Percentiles rank a stretch among this genome's conserved stretches.
These are phyloP conservation scores for Curvularia verruculosa DNA, from an alignment of 2,329 filamentous ascomycete species.

Conservation along the genomic window DNA sequence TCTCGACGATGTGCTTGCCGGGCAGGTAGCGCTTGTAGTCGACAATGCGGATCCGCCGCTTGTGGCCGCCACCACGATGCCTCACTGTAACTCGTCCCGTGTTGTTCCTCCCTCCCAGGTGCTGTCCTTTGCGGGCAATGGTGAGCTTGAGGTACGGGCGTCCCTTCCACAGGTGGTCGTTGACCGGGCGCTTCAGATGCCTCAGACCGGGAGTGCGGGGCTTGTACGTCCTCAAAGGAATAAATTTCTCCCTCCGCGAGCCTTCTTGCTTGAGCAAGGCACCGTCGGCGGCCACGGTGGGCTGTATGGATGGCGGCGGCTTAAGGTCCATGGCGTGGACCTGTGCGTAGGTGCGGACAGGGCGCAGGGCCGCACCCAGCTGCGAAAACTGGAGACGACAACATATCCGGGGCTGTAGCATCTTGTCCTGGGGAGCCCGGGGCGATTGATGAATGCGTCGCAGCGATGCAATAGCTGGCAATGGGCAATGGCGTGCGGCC, in stretches of 20 bases:
- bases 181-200: constrained; percentile 89
- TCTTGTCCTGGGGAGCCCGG: constrained; percentile 42
- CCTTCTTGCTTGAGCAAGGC: constrained; percentile 31
- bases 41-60: constrained; percentile 87
- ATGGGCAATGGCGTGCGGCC: constrained; percentile 16
- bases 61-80: constrained; percentile 89
- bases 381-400: constrained; percentile 59
- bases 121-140: constrained; percentile 88
- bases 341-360: constrained; percentile 61
- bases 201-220: constrained; percentile 90
- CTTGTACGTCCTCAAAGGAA: constrained; percentile 80
- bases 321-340: constrained; percentile 45
- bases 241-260: constrained; percentile 44
- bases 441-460: constrained; percentile 21
- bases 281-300: constrained; percentile 40
- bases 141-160: constrained; percentile 82
- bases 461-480: constrained; percentile 31
- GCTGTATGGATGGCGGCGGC: constrained; percentile 42
- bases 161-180: constrained; percentile 97
- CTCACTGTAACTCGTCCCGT: constrained; percentile 84
- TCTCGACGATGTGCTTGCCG: constrained; percentile 85
- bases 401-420: constrained; percentile 72
- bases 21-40: constrained; percentile 82
- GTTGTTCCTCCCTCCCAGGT: constrained; percentile 90
- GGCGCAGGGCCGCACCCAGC: constrained; percentile 56